Base-by-base conservation (phyloP, 441 rosid genomes). In the Gossypium gossypioides region DNA sequence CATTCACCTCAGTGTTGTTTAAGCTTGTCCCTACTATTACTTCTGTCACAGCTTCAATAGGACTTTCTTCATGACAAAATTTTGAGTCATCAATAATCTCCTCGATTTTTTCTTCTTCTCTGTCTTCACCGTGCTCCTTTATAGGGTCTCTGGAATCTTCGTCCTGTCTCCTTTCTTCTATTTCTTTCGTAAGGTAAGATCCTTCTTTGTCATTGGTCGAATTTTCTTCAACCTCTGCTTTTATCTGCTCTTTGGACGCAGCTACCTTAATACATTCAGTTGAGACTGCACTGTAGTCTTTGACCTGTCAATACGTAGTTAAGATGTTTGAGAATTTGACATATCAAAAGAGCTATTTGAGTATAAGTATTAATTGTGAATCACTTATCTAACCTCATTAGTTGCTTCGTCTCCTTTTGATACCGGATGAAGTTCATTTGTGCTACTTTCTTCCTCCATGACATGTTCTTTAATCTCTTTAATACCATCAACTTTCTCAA, bases 231-330 rank as follows among this genome's bases (percentile, higher is more conserved):
- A 7, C 78, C 61, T 72, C 74, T 44, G 52, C 60, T 63, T 72
- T 74, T 67, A 69, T 76, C 56, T 77, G 59, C 25, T 83, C 76
- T 65, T 46, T 72, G 3, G 63, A 58, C 3, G 6, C 37, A 4
- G 63, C 63, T 58, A 1, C 29, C 37, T 24, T 27, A 7, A 25
- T 13, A 25, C 63, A 12, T 25, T 25, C 63, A 58, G 32, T 58
- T 58, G 66, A 74, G 62, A 15, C 52, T 0, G 58, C 48, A 40
- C 66, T 48, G 27, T 68, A 55, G 60, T 79, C 78, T 76, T 65
- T 59, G 71, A 71, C 82, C 89, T 88, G 84, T 51, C 48, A 50
- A 72, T 29, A 68, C 64, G 42, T 54, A 9, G n/a, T 19, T 34
- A 37, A 56, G 42, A 24, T 73, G 66, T 72, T 70, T 51, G 56